Evolutionary conservation across 495 filamentous ascomycete species (phyloP), one percentile per base, ranked within the genome.

Genomic region (Penicillium angulare): DNA sequence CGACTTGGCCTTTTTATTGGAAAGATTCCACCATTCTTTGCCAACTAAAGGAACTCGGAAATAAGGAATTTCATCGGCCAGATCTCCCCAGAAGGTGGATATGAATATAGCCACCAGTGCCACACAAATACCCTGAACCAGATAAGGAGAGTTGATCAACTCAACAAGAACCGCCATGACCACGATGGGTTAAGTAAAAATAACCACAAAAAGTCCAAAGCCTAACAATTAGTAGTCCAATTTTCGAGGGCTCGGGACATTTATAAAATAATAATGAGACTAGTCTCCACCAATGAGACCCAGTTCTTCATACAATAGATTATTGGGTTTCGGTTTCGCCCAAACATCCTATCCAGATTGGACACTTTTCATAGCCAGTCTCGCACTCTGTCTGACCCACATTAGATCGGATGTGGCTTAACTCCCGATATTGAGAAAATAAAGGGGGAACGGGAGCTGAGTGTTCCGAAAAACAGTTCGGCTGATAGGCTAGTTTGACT

Each of bases 11-110:
- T 64, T 63, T 23, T 57, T 60, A 38, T 70, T 72, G 34, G 56
- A 57, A 13, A 65, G n/a, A 20, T 68, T 57, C 64, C 59, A 64
- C 50, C 63, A 38, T 15, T 40, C 52, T 21, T 58, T 68, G 7
- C 68, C 68, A 3, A 72, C 51, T 16, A 72, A 27, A 7, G 65
- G 68, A 15, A 69, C 52, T 7, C 56, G 52, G 18, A 50, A 21
- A 33, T 67, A 57, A 2, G 65, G 66, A 20, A 72, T 55, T 32
- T 65, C 65, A 39, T 68, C 58, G 3, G 53, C 31, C 1, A 68
- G 12, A 42, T 66, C 68, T 8, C 47, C 41, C 56, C 61, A 70
- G 38, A 63, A 52, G n/a, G 47, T 61, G 7, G 61, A 59, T 6
- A 63, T 42, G 2, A 69, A 49, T 0, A 64, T 13, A 4, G 52